These are phyloP conservation scores for Ascochyta lentis DNA, from an alignment of 2,329 filamentous ascomycete species.

Conservation along the genomic window DNA sequence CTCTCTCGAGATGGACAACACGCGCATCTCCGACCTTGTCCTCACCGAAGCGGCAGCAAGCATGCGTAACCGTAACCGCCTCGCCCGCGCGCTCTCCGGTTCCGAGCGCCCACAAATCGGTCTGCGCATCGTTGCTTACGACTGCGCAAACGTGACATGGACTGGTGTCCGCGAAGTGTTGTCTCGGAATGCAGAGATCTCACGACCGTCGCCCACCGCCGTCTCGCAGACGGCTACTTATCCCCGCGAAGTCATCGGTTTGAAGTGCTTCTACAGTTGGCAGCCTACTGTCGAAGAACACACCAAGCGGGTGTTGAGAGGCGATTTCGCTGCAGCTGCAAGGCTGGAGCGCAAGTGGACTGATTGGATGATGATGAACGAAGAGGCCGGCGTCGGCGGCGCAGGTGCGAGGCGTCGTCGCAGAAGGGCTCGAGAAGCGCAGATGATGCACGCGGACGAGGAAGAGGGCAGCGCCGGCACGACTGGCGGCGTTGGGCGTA, in stretches of 20 bases:
- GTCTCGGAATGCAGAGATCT: constrained; percentile 80
- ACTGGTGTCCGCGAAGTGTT: constrained; percentile 86
- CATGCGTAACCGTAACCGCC: constrained; percentile 69
- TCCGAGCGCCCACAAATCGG: constrained; percentile 58
- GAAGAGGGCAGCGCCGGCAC: constrained; percentile 64
- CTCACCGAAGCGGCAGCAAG: constrained; percentile 85
- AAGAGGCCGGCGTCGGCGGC: constrained; percentile 77
- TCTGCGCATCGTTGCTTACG: constrained; percentile 82
- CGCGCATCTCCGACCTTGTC: constrained; percentile 83
- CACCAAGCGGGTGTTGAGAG: constrained; percentile 80
- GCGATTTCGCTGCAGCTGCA: constrained; percentile 75
- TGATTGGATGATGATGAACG: constrained; percentile 89
- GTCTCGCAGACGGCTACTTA: constrained; percentile 57
- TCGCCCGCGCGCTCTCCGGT: constrained; percentile 39
- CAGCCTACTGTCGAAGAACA: constrained; percentile 96
- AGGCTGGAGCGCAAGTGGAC: constrained; percentile 91
- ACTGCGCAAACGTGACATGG: constrained; percentile 93
- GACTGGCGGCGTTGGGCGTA: constrained; percentile 50
- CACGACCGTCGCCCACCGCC: constrained; percentile 53
- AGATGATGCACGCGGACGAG: constrained; percentile 80
- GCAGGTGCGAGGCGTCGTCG: constrained; percentile 71
- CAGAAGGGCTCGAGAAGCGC: constrained; percentile 80
- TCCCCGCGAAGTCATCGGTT: constrained; percentile 78
- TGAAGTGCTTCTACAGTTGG: constrained; percentile 96
- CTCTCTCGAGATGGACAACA: constrained; percentile 90